Evolutionary conservation across 2,329 filamentous ascomycete species (phyloP), one percentile per base, ranked within the genome.

Genomic region (Pseudocercospora macadamiae): DNA sequence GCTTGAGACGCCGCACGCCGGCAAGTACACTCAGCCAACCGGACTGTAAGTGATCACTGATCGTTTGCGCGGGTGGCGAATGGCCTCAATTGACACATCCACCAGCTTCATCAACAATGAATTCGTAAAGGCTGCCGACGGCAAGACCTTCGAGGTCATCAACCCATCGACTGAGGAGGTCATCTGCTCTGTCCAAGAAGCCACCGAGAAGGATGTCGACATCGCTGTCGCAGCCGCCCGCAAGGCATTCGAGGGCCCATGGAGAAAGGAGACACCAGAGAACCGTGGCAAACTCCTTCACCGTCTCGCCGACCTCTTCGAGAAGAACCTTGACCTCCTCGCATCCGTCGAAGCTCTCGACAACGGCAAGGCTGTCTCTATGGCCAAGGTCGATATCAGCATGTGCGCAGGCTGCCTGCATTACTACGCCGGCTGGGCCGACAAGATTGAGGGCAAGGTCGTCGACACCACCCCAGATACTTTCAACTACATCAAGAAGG

Each of bases 61-160:
- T 14, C 23, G 25, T 25, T 34, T n/a, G 14, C 18, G 14, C 28
- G 6, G 28, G 21, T 51, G 55, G 21, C 56, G 10, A 54, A 42
- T 1, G 34, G 36, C 12, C 16, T 30, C 39, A n/a, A 16, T 45
- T 55, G 39, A 48, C 47, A 4, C 7, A 37, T 6, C 6, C 5
- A 18, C 8, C 70, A 91, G 89, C 62, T 95, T 91, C 84, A 95
- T 96, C 84, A 93, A 95, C 85, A 93, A 93, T 77, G 89, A 97
- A 78, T 97, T 88, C 80, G 86, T 96, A 65, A 86, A 89, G 76
- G 83, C 86, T 74, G 87, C 89, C 64, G 90, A 96, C 70, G 92
- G 92, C 80, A 89, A 91, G 84, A 92, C 88, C 67, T 95, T 96
- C 73, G 91, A 96, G 79, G 89, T 92, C 76, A 88, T 95, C 83